A percentile compares a stretch with the other conserved stretches of the same genome.
These are phyloP conservation scores for Podospora pseudocomata DNA, from an alignment of 495 filamentous ascomycete genomes.

Conservation along the genomic window DNA sequence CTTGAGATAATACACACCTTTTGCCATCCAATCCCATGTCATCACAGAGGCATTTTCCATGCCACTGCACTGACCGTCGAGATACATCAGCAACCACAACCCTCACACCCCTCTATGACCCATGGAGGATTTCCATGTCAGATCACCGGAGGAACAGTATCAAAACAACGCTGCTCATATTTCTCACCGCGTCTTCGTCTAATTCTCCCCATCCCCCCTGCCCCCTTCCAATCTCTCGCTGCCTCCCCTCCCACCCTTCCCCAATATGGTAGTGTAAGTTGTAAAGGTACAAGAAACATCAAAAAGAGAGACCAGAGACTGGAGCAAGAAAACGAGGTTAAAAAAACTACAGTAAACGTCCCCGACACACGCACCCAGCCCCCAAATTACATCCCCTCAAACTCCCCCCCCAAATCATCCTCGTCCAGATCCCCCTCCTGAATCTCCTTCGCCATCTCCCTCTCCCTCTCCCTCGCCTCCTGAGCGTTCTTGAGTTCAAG, in stretches of 20 bases:
- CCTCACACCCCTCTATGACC: too few relatives aligned
- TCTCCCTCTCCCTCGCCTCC: conserved; percentile 90
- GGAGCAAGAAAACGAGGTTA: not conserved
- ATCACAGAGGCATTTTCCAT: not conserved
- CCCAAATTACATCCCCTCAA: conserved; percentile 80
- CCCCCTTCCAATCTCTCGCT: not conserved
- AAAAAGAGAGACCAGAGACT: not conserved
- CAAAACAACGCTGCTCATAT: not conserved
- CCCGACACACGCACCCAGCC: not conserved
- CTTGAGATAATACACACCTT: not conserved
- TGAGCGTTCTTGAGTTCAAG: conserved; percentile 96
- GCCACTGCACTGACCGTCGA: not conserved
- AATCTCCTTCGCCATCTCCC: conserved; percentile 98
- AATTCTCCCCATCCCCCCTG: not conserved
- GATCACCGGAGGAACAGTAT: not conserved
- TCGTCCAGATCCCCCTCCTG: conserved; percentile 97
- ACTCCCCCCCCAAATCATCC: conserved; percentile 94
- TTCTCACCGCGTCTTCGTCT: not conserved
- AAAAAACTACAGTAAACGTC: not conserved
- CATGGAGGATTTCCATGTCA: too few relatives aligned
- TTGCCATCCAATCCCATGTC: too few relatives aligned
- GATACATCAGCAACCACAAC: not conserved
- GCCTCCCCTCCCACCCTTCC: not conserved
- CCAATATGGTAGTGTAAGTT: not conserved
- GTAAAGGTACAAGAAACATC: not conserved